These are phyloP conservation scores for Samsoniella hepiali DNA, from an alignment of 2,329 filamentous ascomycete genomes.

Conservation along the genomic window DNA sequence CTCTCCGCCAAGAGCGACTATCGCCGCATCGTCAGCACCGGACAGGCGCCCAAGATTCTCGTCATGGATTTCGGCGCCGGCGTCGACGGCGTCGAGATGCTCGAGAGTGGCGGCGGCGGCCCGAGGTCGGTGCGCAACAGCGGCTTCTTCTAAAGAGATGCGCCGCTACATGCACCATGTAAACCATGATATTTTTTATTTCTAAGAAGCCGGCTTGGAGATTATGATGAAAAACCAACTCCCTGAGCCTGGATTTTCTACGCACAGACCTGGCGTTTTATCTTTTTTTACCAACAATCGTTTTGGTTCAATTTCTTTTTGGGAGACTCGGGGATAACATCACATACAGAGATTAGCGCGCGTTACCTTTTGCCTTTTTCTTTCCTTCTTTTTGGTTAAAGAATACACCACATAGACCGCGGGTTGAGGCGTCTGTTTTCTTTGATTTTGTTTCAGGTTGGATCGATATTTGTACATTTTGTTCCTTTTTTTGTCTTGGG, in stretches of 20 bases:
- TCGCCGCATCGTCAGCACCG: conserved; percentile 87
- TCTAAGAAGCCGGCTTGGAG: no score
- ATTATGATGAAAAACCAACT: no score
- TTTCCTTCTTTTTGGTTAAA: not conserved
- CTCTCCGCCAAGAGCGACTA: conserved; percentile 95
- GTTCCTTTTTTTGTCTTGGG: not conserved
- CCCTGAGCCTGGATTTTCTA: not conserved
- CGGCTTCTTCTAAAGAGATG: not conserved
- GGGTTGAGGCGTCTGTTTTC: not conserved
- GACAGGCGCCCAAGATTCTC: conserved; percentile 87
- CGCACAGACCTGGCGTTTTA: not conserved
- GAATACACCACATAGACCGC: not conserved
- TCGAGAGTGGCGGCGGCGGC: conserved; percentile 41
- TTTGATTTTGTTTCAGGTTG: not conserved
- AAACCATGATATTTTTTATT: not conserved
- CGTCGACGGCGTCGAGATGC: conserved; percentile 54
- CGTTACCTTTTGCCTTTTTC: not conserved
- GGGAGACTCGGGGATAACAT: not conserved
- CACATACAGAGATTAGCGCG: conserved; percentile 5
- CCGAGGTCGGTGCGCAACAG: not conserved
- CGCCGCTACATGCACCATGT: no score
- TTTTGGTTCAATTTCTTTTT: not conserved
- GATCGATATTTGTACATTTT: not conserved
- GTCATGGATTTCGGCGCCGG: conserved; percentile 85
- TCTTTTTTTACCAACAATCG: not conserved